Base-by-base conservation (phyloP, 179 eudicot genomes). In the Monotropa hypopitys region DNA sequence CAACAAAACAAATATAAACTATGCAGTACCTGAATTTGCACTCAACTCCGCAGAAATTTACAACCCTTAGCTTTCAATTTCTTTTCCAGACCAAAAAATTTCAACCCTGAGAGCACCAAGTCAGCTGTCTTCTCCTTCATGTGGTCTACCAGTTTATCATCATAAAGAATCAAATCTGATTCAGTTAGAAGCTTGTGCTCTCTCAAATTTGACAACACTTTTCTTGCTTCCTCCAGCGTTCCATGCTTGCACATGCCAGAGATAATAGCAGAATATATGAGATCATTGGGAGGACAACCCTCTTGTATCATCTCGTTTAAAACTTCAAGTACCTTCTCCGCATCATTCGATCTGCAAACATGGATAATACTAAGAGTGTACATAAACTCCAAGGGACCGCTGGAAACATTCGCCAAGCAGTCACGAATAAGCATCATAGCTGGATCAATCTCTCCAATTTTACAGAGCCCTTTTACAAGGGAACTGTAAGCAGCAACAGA, bases 181-280 rank as follows among this genome's bases (percentile, higher is more conserved):
- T 95, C 99, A 32, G 87, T 86, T 40, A 95, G 77, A 78, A 86
- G 72, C 30, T 85, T 84, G 6, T 80, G 82, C 69, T 95, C 89
- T 79, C 79, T 85, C 90, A 95, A 77, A 76, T 74, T 73, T 8
- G 86, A 73, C 56, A 95, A 89, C 38, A 93, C 86, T 84, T 88
- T 91, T 80, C 97, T 88, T 23, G 88, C 97, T 86, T 90, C 95
- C 80, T 90, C 95, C 15, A 93, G 51, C 4, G 95, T 91, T 77
- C 97, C 99, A 75, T 93, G 84, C 87, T 89, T 87, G 84, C 93
- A 89, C 92, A 95, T 88, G 50, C 99, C 97, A 66, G 84, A 93
- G 30, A 95, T 91, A 66, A 95, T 82, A 78, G 97, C 91, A 81
- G 88, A 88, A 75, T 74, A 88, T 74, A 85, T 81, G 26, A 92